phyloP scores from a whole-genome alignment of 1,284 basidiomycete species.

The Meira miltonrushii region DNA sequence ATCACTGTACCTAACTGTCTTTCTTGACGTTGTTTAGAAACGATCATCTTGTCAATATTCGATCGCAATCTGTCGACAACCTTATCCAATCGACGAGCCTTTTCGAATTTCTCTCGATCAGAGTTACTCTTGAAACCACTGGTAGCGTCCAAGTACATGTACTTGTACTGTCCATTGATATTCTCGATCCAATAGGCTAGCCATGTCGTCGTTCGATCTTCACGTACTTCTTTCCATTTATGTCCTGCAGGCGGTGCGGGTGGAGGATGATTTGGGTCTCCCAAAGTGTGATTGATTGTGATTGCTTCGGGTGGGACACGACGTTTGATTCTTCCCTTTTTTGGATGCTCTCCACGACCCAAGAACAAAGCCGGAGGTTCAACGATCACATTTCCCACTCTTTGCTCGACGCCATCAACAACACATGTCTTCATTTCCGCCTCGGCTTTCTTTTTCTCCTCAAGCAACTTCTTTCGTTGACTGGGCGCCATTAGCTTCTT shows the following conservation, averaged over 20 bases:
- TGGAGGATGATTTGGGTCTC: conserved; percentile 31
- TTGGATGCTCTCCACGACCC: conserved; percentile 92
- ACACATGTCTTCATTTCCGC: conserved; percentile 76
- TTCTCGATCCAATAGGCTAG: conserved; percentile 51
- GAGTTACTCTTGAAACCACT: conserved; percentile 50
- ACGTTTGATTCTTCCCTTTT: conserved; percentile 83
- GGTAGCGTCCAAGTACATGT: conserved; percentile 50
- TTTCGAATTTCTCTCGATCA: conserved; percentile 51
- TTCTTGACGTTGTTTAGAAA: conserved; percentile 43
- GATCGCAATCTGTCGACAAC: conserved; percentile 42
- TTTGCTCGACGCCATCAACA: conserved; percentile 93
- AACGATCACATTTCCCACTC: conserved; percentile 94
- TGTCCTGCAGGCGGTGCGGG: conserved; percentile 45
- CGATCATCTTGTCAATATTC: conserved; percentile 43
- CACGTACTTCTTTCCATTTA: conserved; percentile 47
- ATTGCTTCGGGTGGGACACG: conserved; percentile 43
- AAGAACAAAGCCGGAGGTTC: conserved; percentile 96
- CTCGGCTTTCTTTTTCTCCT: conserved; percentile 81
- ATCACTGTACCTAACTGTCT: conserved; percentile 51
- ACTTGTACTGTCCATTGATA: conserved; percentile 50
- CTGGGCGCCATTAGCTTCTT: conserved; percentile 73
- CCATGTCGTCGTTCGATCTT: conserved; percentile 50
- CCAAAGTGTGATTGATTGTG: conserved; percentile 51
- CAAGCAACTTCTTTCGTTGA: conserved; percentile 60
- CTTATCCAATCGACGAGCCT: conserved; percentile 47